Evolutionary conservation across 2,329 filamentous ascomycete genomes (phyloP).

Genomic region (Alternaria longipes): DNA sequence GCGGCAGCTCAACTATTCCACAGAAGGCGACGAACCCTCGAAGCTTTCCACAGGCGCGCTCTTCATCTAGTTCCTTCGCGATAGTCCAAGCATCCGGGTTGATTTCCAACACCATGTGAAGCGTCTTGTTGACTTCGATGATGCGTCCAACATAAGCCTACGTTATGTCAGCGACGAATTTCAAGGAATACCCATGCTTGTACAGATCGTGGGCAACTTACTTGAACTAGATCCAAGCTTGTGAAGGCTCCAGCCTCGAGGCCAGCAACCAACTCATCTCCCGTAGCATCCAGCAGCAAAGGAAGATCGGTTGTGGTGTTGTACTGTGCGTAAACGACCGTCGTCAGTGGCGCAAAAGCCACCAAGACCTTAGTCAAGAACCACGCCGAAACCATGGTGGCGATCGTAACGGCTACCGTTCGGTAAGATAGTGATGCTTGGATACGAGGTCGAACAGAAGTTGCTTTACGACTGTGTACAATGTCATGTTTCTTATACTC

Average conservation of each 20-base stretch:
- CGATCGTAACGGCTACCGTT: conserved; percentile 8
- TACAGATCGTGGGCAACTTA: conserved; percentile 8
- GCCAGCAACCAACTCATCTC: conserved; percentile 61
- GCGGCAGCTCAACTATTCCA: not conserved
- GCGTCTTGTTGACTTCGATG: conserved; percentile 61
- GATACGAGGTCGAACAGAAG: not conserved
- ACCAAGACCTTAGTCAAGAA: conserved; percentile 28
- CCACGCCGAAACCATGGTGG: conserved; percentile 33
- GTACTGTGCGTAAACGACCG: conserved; percentile 26
- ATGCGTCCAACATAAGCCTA: conserved; percentile 63
- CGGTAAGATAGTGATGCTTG: not conserved
- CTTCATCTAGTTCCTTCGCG: conserved; percentile 58
- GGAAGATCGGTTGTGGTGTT: conserved; percentile 35
- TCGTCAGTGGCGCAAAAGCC: conserved; percentile 31
- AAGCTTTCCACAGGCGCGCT: conserved; percentile 58
- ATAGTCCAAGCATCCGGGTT: conserved; percentile 65
- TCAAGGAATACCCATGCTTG: not conserved
- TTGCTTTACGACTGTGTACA: not conserved
- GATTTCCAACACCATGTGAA: conserved; percentile 64
- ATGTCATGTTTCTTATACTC: conserved; percentile 22
- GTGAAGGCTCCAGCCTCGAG: conserved; percentile 62
- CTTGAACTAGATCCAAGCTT: conserved; percentile 64
- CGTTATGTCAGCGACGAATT: conserved; percentile 7
- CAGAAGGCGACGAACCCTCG: conserved; percentile 52
- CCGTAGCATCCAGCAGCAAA: conserved; percentile 60